Evolutionary conservation across 129 eudicot species (phyloP).

Genomic region (Helianthus annuus): DNA sequence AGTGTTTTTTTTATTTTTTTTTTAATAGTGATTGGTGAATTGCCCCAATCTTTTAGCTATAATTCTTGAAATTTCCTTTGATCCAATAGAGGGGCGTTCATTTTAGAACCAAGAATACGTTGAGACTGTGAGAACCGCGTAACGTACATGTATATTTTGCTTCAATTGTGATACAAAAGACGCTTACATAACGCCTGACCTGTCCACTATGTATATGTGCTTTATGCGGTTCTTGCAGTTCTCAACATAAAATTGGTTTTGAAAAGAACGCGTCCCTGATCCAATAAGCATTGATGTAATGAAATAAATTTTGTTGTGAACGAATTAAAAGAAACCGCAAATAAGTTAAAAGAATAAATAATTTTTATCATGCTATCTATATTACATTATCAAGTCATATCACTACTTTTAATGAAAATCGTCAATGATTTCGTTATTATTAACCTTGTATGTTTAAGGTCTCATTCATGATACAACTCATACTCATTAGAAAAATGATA

Average conservation of each 20-base stretch:
- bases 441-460: not conserved
- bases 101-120: no score
- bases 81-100: not conserved
- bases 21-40: constrained; percentile 8
- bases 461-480: not conserved
- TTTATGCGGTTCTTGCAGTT: no score
- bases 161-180: no score
- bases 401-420: not conserved
- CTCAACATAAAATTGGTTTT: no score
- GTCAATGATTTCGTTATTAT: not conserved
- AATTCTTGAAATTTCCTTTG: constrained; percentile 7
- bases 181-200: no score
- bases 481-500: not conserved
- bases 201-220: no score
- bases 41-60: not conserved
- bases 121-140: no score
- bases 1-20: not conserved
- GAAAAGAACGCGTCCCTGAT: not conserved
- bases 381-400: no score
- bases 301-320: not conserved
- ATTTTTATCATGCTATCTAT: no score
- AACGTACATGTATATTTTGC: no score
- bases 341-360: no score
- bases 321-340: no score
- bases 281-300: constrained; percentile 13